A percentile compares a stretch with the other conserved stretches of the same genome.
These are phyloP conservation scores for Saprolegnia diclina DNA, from an alignment of 352 stramenopile species.

Conservation along the genomic window DNA sequence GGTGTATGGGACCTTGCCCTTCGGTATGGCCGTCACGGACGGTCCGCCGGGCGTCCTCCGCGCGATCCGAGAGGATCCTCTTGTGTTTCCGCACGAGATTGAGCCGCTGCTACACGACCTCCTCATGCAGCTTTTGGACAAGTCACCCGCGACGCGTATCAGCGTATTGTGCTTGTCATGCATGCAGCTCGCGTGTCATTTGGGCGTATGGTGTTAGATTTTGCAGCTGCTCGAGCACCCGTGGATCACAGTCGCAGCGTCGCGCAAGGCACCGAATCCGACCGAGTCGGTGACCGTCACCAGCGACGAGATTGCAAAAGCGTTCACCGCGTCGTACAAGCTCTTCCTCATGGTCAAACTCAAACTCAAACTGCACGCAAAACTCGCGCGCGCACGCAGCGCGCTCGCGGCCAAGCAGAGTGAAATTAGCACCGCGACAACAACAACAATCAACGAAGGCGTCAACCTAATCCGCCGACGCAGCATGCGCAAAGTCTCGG, in stretches of 20 bases:
- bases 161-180: constrained; percentile 6
- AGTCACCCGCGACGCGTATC: constrained; percentile 1
- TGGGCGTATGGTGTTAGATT: constrained; percentile 29
- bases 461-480: background rate
- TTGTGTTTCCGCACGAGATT: constrained; percentile 21
- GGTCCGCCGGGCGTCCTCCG: background rate
- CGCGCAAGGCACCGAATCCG: background rate
- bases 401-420: background rate
- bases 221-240: constrained; percentile 43
- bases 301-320: constrained; percentile 56
- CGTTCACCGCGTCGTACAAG: constrained; percentile 68
- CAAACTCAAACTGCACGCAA: background rate
- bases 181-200: too few relatives aligned
- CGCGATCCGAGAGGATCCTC: constrained; percentile 7
- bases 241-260: constrained; percentile 33
- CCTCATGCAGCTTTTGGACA: constrained; percentile 17
- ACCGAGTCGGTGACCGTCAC: constrained; percentile 38
- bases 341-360: constrained; percentile 50
- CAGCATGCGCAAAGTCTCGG: background rate
- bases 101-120: background rate
- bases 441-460: background rate
- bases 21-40: constrained; percentile 7
- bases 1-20: constrained; percentile 34
- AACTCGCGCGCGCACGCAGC: background rate
- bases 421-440: background rate